Conservation (phyloP, 179 eudicot species). For the Actinidia polygama region DNA sequence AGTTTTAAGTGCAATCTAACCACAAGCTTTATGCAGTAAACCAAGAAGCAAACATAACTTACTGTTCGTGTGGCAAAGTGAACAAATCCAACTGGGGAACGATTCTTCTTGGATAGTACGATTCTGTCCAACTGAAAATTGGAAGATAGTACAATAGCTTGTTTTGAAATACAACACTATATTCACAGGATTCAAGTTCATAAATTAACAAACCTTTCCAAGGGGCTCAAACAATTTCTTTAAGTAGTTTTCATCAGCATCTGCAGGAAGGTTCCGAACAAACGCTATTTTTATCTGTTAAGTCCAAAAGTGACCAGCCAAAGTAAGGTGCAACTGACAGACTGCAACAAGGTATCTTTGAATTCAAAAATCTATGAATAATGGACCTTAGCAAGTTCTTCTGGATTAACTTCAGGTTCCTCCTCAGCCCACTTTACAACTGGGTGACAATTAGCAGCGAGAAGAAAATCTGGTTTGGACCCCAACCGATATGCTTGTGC, state of each 20-base stretch:
- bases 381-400: constrained; percentile 70
- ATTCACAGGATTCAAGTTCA: background rate
- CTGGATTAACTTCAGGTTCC: constrained; percentile 56
- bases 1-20: background rate
- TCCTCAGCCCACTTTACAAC: constrained; percentile 76
- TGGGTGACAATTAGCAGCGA: constrained; percentile 65
- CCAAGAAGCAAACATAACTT: constrained; percentile 25
- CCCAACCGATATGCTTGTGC: constrained; percentile 63
- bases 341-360: background rate
- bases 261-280: constrained; percentile 61
- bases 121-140: constrained; percentile 73
- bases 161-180: background rate
- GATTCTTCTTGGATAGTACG: constrained; percentile 55
- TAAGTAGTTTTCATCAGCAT: constrained; percentile 61
- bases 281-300: constrained; percentile 67
- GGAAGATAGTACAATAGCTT: constrained; percentile 7
- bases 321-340: constrained; percentile 15
- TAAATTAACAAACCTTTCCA: constrained; percentile 55
- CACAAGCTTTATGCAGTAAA: background rate
- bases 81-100: constrained; percentile 64
- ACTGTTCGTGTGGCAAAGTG: constrained; percentile 60
- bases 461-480: constrained; percentile 58
- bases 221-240: constrained; percentile 55
- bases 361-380: constrained; percentile 7
- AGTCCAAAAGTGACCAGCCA: constrained; percentile 21